phyloP scores from a whole-genome alignment of 2,329 filamentous ascomycete genomes.

The Neonectria ditissima region DNA sequence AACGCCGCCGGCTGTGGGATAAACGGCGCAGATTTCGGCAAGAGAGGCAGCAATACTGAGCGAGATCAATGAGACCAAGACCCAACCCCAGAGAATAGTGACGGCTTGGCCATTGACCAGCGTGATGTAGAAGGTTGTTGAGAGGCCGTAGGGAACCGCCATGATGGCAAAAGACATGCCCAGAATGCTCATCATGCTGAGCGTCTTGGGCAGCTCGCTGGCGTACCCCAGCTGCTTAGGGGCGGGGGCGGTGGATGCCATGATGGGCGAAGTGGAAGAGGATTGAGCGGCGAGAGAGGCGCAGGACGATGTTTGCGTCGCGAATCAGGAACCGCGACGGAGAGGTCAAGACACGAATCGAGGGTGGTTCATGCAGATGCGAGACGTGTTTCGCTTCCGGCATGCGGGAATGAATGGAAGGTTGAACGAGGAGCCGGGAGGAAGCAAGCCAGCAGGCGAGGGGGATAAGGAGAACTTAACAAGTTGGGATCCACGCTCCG shows the following conservation, averaged over 20 bases:
- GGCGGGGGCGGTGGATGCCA: constrained; percentile 29
- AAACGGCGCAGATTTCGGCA: constrained; percentile 78
- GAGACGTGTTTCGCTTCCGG: constrained; percentile 6
- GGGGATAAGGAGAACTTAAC: constrained; percentile 22
- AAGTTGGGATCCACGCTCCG: constrained; percentile 11
- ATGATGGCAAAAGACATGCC: constrained; percentile 62
- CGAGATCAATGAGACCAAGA: constrained; percentile 74
- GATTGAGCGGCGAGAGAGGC: not conserved
- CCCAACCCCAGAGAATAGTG: constrained; percentile 79
- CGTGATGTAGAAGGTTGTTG: constrained; percentile 59
- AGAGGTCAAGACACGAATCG: constrained; percentile 14
- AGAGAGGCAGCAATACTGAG: constrained; percentile 77
- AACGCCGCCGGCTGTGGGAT: constrained; percentile 69
- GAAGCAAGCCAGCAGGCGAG: not conserved
- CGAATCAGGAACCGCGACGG: not conserved
- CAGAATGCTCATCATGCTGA: constrained; percentile 61
- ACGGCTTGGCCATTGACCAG: constrained; percentile 78
- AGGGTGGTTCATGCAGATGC: constrained; percentile 24
- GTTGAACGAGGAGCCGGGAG: constrained; percentile 15
- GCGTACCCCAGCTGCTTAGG: constrained; percentile 57
- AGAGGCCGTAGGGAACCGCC: constrained; percentile 62
- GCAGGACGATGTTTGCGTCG: too few species aligned
- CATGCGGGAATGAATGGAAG: constrained; percentile 15
- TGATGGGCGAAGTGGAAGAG: constrained; percentile 11
- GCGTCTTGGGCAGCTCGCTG: constrained; percentile 60